A percentile compares a stretch with the other conserved stretches of the same genome.
Evolutionary conservation across 2,329 filamentous ascomycete genomes (phyloP).

Genomic region (Colletotrichum chlorophyti): DNA sequence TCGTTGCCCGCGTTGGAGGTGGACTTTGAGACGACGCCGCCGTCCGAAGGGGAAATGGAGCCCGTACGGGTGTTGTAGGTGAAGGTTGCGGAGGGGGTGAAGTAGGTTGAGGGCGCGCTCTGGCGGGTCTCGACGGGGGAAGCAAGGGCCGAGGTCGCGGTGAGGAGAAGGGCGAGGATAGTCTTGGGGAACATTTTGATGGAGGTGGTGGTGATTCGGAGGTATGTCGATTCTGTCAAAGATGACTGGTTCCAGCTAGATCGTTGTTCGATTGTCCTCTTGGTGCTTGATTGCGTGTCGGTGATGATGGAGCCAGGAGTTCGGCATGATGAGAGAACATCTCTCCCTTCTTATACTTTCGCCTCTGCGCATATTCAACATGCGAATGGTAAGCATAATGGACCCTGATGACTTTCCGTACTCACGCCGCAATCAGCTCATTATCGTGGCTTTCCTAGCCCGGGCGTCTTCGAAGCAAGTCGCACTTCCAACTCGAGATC

Average conservation of each 20-base stretch:
- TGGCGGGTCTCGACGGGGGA: conserved; percentile 30
- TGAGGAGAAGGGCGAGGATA: conserved; percentile 30
- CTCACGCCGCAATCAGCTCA: too few relatives aligned
- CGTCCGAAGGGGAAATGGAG: conserved; percentile 28
- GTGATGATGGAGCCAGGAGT: too few relatives aligned
- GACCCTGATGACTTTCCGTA: too few relatives aligned
- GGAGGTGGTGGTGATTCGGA: not conserved
- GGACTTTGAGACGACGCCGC: conserved; percentile 31
- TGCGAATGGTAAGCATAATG: too few relatives aligned
- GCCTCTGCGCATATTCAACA: too few relatives aligned
- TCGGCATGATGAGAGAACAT: too few relatives aligned
- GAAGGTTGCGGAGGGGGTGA: conserved; percentile 33
- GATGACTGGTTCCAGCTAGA: too few relatives aligned
- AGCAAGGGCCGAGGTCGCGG: conserved; percentile 31
- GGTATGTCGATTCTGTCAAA: too few relatives aligned
- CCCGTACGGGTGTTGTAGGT: conserved; percentile 34
- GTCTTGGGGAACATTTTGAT: conserved; percentile 34
- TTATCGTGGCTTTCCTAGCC: not conserved
- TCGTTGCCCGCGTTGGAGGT: conserved; percentile 34
- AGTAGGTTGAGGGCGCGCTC: conserved; percentile 19
- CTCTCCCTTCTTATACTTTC: too few relatives aligned
- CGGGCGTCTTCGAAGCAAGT: not conserved
- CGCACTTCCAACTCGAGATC: not conserved
- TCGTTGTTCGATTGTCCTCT: too few relatives aligned
- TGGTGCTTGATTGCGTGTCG: too few relatives aligned